Conservation (phyloP, 2,329 filamentous ascomycete genomes). For the Epicoccum nigrum region DNA sequence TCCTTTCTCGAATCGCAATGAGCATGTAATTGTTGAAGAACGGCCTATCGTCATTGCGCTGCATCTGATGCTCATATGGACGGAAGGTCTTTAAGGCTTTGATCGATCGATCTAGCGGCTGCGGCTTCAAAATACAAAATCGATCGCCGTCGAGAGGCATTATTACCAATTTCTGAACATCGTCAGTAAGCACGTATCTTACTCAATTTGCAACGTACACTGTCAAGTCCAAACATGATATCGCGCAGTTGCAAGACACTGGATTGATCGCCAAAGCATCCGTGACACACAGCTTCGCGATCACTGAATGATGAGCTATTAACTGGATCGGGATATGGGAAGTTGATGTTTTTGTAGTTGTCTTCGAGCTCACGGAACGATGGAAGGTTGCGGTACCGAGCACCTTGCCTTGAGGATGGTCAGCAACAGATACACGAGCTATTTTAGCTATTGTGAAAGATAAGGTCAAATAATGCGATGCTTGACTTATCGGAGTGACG, state of each 20-base stretch:
- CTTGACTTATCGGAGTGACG: no score
- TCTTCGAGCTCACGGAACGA: constrained; percentile 5
- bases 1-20: constrained; percentile 20
- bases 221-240: constrained; percentile 5
- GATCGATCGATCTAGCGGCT: constrained; percentile 21
- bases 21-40: constrained; percentile 25
- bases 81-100: constrained; percentile 20
- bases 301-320: neutral
- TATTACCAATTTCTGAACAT: constrained; percentile 22
- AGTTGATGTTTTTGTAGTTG: neutral
- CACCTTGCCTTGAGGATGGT: neutral
- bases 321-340: neutral
- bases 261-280: constrained; percentile 20
- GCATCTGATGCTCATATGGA: constrained; percentile 17
- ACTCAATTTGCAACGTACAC: neutral
- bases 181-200: neutral
- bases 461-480: no score
- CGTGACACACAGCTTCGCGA: constrained; percentile 28
- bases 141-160: constrained; percentile 25
- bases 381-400: neutral
- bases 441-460: neutral
- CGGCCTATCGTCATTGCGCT: neutral
- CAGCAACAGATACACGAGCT: neutral
- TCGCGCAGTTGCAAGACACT: constrained; percentile 24
- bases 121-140: constrained; percentile 30